Evolutionary conservation across 257 asterid genomes (phyloP).

Genomic region (Jasminum sambac): DNA sequence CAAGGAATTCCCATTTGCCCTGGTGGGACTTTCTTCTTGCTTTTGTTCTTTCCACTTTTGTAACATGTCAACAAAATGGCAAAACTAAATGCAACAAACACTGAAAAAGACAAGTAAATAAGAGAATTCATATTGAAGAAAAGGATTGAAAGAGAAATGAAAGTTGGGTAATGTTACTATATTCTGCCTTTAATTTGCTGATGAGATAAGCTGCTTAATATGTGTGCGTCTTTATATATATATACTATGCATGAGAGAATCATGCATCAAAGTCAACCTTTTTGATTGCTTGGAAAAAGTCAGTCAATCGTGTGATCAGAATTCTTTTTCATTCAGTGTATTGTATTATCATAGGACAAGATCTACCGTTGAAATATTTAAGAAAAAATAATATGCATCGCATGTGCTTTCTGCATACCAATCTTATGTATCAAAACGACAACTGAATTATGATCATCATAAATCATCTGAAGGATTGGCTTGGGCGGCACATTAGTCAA

Average conservation of each 20-base stretch:
- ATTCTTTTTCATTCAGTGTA: not conserved
- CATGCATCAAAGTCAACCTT: slow-evolving; percentile 22
- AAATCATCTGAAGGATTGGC: slow-evolving; percentile 30
- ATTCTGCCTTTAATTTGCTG: slow-evolving; percentile 10
- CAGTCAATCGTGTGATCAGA: slow-evolving; percentile 15
- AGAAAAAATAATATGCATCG: slow-evolving; percentile 37
- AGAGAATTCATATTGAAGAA: slow-evolving; percentile 26
- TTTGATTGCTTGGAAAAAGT: slow-evolving; percentile 11
- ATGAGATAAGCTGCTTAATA: slow-evolving; percentile 4
- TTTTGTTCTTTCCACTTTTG: slow-evolving; percentile 20
- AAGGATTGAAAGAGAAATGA: slow-evolving; percentile 13
- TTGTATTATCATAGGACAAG: slow-evolving; percentile 2
- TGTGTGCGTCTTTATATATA: slow-evolving; percentile 11
- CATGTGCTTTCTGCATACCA: slow-evolving; percentile 42
- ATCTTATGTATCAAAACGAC: slow-evolving; percentile 5
- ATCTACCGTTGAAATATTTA: not conserved
- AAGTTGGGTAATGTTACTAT: not conserved
- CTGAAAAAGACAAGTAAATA: slow-evolving; percentile 26
- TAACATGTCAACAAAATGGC: slow-evolving; percentile 29
- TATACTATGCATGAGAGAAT: slow-evolving; percentile 39
- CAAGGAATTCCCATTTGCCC: slow-evolving; percentile 79
- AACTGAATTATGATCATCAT: slow-evolving; percentile 25
- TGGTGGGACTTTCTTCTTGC: slow-evolving; percentile 58
- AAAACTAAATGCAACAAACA: slow-evolving; percentile 25
- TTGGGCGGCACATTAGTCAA: slow-evolving; percentile 47